Conservation (phyloP, 352 stramenopile genomes). For the Pythium graminicola region DNA sequence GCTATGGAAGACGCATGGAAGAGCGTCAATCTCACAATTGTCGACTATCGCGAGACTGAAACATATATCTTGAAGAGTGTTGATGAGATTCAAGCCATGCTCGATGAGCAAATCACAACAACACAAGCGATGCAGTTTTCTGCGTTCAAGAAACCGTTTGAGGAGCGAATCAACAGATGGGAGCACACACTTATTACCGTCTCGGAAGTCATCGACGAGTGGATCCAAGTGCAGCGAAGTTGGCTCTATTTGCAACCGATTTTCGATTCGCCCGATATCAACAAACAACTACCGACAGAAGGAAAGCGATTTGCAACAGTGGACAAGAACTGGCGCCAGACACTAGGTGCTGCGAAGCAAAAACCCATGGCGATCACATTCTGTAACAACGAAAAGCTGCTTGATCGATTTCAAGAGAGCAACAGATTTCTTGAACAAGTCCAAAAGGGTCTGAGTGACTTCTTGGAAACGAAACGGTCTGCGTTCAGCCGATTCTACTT, state of each 20-base stretch:
- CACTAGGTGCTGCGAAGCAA: constrained; percentile 73
- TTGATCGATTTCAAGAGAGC: constrained; percentile 92
- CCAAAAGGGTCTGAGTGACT: constrained; percentile 89
- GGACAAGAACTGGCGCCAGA: constrained; percentile 94
- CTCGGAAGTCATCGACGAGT: constrained; percentile 92
- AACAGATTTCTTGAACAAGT: constrained; percentile 93
- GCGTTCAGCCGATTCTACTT: constrained; percentile 93
- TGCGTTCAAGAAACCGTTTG: constrained; percentile 93
- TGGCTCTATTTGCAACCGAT: constrained; percentile 96
- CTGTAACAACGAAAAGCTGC: constrained; percentile 87
- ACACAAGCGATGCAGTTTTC: constrained; percentile 96
- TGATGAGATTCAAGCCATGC: constrained; percentile 91
- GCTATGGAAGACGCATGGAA: constrained; percentile 92
- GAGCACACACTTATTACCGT: constrained; percentile 89
- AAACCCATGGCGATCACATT: constrained; percentile 92
- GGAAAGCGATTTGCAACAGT: constrained; percentile 93
- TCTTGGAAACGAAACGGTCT: constrained; percentile 89
- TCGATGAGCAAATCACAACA: constrained; percentile 96
- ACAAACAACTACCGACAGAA: constrained; percentile 93
- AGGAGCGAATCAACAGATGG: constrained; percentile 91
- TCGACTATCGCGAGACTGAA: constrained; percentile 91
- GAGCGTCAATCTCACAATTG: too few species aligned
- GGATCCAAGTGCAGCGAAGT: constrained; percentile 91
- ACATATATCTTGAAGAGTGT: constrained; percentile 94
- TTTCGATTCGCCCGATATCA: constrained; percentile 94